Evolutionary conservation across 2,329 filamentous ascomycete genomes (phyloP).

Genomic region (Talaromyces pinophilus): DNA sequence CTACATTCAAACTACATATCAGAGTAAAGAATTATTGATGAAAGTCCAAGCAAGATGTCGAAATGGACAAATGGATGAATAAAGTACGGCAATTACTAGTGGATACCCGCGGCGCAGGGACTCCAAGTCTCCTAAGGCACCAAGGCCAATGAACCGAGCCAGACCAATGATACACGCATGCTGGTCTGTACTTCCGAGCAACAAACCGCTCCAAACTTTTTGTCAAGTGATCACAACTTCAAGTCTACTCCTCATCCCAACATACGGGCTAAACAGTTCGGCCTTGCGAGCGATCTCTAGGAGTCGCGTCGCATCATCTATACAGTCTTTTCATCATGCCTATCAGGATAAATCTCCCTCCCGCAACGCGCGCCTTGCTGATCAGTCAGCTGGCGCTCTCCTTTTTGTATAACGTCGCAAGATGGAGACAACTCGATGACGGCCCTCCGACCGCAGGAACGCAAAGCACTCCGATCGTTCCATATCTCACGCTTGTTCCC

Average conservation of each 20-base stretch:
- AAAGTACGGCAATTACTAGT: conserved; percentile 6
- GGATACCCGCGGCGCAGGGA: background rate
- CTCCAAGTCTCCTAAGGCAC: background rate
- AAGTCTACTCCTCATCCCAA: conserved; percentile 4
- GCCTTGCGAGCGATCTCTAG: conserved; percentile 15
- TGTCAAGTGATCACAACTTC: conserved; percentile 9
- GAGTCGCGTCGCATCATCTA: conserved; percentile 25
- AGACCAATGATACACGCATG: conserved; percentile 6
- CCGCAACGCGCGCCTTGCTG: conserved; percentile 81
- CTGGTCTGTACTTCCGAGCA: conserved; percentile 1
- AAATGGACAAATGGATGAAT: background rate
- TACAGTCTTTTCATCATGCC: conserved; percentile 59
- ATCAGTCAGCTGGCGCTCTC: conserved; percentile 74
- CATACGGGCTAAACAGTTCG: conserved; percentile 10
- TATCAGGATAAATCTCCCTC: conserved; percentile 85
- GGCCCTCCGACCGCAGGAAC: conserved; percentile 37
- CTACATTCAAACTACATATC: too few relatives aligned
- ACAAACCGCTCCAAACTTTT: conserved; percentile 1
- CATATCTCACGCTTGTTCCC: conserved; percentile 85
- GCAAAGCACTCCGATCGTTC: conserved; percentile 63
- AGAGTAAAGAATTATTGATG: background rate
- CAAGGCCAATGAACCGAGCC: background rate
- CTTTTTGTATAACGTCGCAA: conserved; percentile 68
- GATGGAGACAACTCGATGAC: conserved; percentile 68
- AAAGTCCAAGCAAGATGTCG: background rate